Conservation (phyloP, 441 rosid genomes). For the Capsella rubella region DNA sequence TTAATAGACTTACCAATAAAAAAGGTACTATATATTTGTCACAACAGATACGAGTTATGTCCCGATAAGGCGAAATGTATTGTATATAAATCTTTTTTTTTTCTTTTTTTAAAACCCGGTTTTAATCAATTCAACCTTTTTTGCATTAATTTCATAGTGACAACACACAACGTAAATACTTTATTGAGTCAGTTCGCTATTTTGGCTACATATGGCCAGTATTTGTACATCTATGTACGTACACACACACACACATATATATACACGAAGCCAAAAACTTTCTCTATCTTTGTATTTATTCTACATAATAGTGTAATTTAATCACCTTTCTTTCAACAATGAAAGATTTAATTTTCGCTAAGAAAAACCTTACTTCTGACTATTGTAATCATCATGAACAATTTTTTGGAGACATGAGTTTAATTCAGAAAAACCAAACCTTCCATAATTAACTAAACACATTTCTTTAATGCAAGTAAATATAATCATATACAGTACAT, state of each 20-base stretch:
- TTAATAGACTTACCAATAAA: slow-evolving; percentile 5
- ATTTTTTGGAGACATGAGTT: not conserved
- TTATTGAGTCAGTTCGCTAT: slow-evolving; percentile 44
- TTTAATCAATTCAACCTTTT: slow-evolving; percentile 29
- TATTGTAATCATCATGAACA: not conserved
- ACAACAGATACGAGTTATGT: slow-evolving; percentile 44
- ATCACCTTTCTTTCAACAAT: not conserved
- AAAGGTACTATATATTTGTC: slow-evolving; percentile 25
- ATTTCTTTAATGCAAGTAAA: not conserved
- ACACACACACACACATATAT: not conserved
- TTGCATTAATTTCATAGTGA: slow-evolving; percentile 34
- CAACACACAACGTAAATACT: slow-evolving; percentile 43
- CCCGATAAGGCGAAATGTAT: slow-evolving; percentile 36
- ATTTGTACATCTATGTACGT: slow-evolving; percentile 41
- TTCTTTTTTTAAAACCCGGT: not conserved
- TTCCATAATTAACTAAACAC: no score
- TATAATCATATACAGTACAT: not conserved
- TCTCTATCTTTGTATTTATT: not conserved
- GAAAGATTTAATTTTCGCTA: not conserved
- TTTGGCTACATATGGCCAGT: slow-evolving; percentile 33
- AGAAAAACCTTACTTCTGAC: no score
- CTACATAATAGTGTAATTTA: not conserved
- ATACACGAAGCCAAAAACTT: slow-evolving; percentile 29
- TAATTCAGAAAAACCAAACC: not conserved
- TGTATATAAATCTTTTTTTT: not conserved